These are phyloP conservation scores for Skeletonema marinoi DNA, from an alignment of 108 stramenopile species.

Conservation along the genomic window DNA sequence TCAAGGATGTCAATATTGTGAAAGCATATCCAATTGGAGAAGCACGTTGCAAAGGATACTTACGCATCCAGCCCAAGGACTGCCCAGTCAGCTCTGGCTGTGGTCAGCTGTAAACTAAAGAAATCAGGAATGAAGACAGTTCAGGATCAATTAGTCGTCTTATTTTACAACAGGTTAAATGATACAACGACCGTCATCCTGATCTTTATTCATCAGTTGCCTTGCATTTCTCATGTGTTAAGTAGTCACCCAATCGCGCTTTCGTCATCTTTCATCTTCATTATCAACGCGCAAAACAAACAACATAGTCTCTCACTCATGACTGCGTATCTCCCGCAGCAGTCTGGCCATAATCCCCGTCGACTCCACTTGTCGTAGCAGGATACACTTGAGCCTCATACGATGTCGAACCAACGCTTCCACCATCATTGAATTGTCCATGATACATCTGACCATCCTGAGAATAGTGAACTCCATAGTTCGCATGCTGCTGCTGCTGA, in stretches of 20 bases:
- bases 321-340: background rate
- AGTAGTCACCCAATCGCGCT: background rate
- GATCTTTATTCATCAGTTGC: background rate
- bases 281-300: background rate
- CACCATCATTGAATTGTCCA: background rate
- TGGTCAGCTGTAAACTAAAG: background rate
- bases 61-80: background rate
- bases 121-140: too few species aligned
- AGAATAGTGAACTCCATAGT: background rate
- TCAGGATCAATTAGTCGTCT: background rate
- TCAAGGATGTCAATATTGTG: too few species aligned
- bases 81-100: too few species aligned
- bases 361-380: background rate
- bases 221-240: background rate
- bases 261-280: background rate
- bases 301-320: background rate
- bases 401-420: background rate
- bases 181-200: background rate
- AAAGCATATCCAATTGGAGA: too few species aligned
- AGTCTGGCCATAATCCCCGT: background rate
- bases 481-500: background rate
- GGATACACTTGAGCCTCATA: background rate
- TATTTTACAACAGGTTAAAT: conserved; percentile 1
- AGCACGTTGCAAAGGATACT: background rate
- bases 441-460: background rate